Percentiles rank a stretch among this genome's conserved stretches.
Conservation (phyloP, 1,139 yeast species). For the Hemisphaericaspora xylofermentans region DNA sequence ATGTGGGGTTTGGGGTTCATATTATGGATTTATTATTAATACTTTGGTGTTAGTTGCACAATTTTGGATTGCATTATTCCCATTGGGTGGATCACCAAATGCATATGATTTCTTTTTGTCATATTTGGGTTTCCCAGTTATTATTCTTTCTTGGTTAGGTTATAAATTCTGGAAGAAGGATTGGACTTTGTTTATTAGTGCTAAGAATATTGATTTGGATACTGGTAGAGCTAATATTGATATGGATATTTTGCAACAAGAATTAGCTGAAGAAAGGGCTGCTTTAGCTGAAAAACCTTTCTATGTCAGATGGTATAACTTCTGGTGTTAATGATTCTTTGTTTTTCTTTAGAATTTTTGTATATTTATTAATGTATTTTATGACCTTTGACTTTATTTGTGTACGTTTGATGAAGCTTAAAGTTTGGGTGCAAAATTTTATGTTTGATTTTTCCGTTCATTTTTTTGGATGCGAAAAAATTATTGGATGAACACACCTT, state of each 20-base stretch:
- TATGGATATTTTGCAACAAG: conserved; percentile 40
- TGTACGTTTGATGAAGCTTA: neutral
- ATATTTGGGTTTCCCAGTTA: conserved; percentile 39
- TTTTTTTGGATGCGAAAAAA: too few species aligned
- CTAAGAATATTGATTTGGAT: conserved; percentile 41
- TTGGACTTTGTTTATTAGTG: conserved; percentile 32
- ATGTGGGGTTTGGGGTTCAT: conserved; percentile 35
- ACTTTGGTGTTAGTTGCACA: conserved; percentile 37
- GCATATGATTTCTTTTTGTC: conserved; percentile 36
- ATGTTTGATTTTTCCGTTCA: too few species aligned
- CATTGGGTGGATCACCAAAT: conserved; percentile 33
- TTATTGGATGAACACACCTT: too few species aligned
- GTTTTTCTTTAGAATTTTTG: neutral
- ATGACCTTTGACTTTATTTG: neutral
- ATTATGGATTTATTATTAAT: conserved; percentile 27
- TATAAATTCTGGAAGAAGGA: conserved; percentile 38
- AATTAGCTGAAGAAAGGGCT: conserved; percentile 41
- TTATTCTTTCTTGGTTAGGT: conserved; percentile 35
- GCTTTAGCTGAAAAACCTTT: conserved; percentile 31
- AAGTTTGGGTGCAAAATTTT: neutral
- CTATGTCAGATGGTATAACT: conserved; percentile 25
- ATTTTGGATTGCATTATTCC: conserved; percentile 45
- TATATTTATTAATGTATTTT: neutral
- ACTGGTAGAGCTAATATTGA: conserved; percentile 43
- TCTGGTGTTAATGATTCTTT: conserved; percentile 28